Conservation (phyloP, 345 rosid genomes). For the Punica granatum region DNA sequence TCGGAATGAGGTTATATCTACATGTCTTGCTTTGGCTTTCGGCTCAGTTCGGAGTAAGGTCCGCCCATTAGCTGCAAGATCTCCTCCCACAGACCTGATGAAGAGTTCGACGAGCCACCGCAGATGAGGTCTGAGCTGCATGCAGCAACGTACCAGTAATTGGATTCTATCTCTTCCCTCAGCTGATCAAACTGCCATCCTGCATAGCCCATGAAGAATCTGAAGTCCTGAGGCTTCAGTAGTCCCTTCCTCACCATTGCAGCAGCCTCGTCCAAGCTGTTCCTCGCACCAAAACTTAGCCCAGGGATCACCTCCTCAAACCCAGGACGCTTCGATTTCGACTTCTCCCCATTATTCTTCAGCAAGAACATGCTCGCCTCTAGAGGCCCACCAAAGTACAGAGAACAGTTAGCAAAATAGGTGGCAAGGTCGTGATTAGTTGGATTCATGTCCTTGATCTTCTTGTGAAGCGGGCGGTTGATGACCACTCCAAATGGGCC, state of each 20-base stretch:
- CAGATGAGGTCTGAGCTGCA: constrained; percentile 74
- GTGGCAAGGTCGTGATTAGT: constrained; percentile 63
- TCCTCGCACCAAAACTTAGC: constrained; percentile 68
- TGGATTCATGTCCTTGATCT: constrained; percentile 72
- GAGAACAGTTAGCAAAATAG: constrained; percentile 69
- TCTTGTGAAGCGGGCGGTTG: constrained; percentile 76
- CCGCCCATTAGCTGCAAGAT: constrained; percentile 93
- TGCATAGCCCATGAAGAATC: constrained; percentile 84
- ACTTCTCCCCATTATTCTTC: constrained; percentile 30
- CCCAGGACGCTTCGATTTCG: constrained; percentile 42
- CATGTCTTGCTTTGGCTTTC: constrained; percentile 76
- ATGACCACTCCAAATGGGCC: constrained; percentile 90
- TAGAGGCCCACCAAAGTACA: constrained; percentile 88
- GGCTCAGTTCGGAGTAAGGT: constrained; percentile 76
- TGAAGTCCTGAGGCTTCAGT: constrained; percentile 68
- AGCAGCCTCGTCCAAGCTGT: constrained; percentile 77
- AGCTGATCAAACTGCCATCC: constrained; percentile 93
- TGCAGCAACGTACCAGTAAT: constrained; percentile 78
- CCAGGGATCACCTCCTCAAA: constrained; percentile 82
- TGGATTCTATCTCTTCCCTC: constrained; percentile 75
- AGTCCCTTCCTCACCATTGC: constrained; percentile 69
- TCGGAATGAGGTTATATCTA: constrained; percentile 20
- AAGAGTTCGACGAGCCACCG: constrained; percentile 32
- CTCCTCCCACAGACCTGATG: constrained; percentile 79
- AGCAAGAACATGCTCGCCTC: constrained; percentile 80